A percentile compares a stretch with the other conserved stretches of the same genome.
Conservation (phyloP, 106 monocot species). For the Cymbidium sinense region DNA sequence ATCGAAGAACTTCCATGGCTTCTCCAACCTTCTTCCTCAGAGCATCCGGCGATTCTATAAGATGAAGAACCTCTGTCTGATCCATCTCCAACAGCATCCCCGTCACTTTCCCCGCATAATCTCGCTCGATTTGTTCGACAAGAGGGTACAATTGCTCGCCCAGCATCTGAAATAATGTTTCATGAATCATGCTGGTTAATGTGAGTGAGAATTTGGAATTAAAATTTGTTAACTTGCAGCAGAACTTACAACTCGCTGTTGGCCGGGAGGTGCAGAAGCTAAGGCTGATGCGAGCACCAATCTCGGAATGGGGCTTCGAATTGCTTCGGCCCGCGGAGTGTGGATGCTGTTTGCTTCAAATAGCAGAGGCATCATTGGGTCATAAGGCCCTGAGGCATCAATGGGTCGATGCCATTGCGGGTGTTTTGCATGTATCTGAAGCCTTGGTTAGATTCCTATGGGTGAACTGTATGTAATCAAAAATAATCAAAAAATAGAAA, state of each 20-base stretch:
- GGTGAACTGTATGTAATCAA: constrained; percentile 17
- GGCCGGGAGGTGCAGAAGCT: constrained; percentile 48
- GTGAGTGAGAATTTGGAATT: too few species aligned
- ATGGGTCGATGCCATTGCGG: constrained; percentile 24
- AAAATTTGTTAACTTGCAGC: too few species aligned
- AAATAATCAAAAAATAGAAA: background rate
- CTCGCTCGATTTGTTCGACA: constrained; percentile 40
- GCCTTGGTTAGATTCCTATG: constrained; percentile 23
- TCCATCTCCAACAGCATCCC: constrained; percentile 75
- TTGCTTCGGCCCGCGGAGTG: constrained; percentile 4
- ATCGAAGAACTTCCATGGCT: constrained; percentile 45
- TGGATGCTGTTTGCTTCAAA: constrained; percentile 16
- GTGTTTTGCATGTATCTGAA: constrained; percentile 28
- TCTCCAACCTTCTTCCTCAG: constrained; percentile 51
- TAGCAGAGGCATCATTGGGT: constrained; percentile 30
- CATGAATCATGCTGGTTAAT: too few species aligned
- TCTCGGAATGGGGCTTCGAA: constrained; percentile 13
- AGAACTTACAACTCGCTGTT: constrained; percentile 30
- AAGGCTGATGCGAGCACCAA: constrained; percentile 41
- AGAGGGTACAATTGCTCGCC: constrained; percentile 55
- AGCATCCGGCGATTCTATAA: constrained; percentile 55
- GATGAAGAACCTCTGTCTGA: constrained; percentile 59
- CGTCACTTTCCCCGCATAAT: constrained; percentile 50
- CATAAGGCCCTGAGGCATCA: constrained; percentile 18
- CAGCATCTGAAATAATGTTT: constrained; percentile 36